A percentile compares a stretch with the other conserved stretches of the same genome.
Conservation (phyloP, 805 yeast genomes). For the Kuraishia molischiana region DNA sequence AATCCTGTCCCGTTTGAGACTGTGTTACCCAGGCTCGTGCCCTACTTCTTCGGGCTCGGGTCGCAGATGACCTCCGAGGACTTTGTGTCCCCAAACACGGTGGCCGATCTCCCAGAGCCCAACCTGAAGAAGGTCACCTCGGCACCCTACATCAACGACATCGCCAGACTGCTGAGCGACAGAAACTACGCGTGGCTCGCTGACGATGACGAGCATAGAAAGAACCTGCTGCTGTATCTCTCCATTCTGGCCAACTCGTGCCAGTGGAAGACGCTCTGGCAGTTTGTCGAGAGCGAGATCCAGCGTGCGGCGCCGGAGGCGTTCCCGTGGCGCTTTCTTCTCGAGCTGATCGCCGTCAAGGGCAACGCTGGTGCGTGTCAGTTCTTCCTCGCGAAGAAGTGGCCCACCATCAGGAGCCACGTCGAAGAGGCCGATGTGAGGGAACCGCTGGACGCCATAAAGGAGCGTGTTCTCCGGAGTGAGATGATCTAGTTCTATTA, state of each 20-base stretch:
- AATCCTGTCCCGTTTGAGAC: not conserved
- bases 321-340: slow-evolving; percentile 1
- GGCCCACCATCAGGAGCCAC: not conserved
- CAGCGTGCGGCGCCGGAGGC: not conserved
- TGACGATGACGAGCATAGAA: not conserved
- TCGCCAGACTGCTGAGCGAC: not conserved
- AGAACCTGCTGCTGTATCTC: not conserved
- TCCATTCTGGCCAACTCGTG: not conserved
- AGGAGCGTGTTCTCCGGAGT: not conserved
- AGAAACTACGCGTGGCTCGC: not conserved
- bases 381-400: not conserved
- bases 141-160: not conserved
- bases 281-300: not conserved
- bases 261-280: not conserved
- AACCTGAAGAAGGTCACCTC: not conserved
- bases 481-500: not conserved
- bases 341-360: not conserved
- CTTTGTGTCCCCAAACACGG: slow-evolving; percentile 1
- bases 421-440: not conserved
- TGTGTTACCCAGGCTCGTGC: not conserved
- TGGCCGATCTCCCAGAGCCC: not conserved
- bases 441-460: not conserved
- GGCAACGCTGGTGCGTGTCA: not conserved
- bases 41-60: not conserved
- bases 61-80: not conserved